Conservation (phyloP, 768 basidiomycete genomes). For the Auricularia sp. region DNA sequence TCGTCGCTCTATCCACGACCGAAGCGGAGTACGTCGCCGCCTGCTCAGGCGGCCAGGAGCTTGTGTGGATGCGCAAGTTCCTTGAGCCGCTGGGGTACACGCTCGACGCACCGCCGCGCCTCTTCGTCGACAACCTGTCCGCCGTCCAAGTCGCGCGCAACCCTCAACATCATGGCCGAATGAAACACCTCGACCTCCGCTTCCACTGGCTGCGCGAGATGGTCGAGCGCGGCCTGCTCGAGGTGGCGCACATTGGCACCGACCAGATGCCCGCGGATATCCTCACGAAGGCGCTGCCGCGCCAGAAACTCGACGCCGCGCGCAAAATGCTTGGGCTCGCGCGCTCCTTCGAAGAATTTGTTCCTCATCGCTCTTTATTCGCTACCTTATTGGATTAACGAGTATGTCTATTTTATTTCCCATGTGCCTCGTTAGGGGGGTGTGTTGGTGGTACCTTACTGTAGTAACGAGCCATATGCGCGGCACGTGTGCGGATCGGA, state of each 20-base stretch:
- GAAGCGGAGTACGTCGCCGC: constrained; percentile 7
- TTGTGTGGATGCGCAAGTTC: neutral
- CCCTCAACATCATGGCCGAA: neutral
- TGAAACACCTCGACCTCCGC: neutral
- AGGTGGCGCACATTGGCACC: neutral
- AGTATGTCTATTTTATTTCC: neutral
- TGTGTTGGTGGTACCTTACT: no score
- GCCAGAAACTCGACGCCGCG: neutral
- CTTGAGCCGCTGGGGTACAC: neutral
- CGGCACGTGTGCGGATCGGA: no score
- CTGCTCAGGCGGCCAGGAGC: neutral
- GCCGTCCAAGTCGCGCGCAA: constrained; percentile 12
- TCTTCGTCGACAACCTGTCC: constrained; percentile 15
- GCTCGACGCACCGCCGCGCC: neutral
- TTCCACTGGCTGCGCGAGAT: constrained; percentile 17
- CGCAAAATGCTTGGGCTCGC: neutral
- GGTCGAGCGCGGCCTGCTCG: neutral
- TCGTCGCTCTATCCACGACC: constrained; percentile 17
- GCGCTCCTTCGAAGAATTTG: neutral
- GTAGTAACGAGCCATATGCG: no score
- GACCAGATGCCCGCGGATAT: neutral
- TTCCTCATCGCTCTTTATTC: no score
- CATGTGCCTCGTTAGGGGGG: neutral
- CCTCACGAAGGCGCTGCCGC: neutral
- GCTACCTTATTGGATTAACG: no score